Base-by-base conservation (phyloP, 1,284 basidiomycete species). In the Pseudozyma pruni region DNA sequence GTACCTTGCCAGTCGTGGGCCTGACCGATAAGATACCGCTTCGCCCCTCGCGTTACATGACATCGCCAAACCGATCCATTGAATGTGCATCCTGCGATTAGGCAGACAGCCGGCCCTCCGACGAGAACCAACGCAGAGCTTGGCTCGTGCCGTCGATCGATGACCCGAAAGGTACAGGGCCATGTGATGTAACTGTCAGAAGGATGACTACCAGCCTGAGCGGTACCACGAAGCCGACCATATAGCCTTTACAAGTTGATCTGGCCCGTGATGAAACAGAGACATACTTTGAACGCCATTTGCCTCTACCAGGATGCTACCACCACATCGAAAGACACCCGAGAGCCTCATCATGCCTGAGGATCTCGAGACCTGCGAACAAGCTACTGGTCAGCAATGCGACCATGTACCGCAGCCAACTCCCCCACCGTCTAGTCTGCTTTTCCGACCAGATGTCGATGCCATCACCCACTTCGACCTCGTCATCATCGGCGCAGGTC, bases 401-500 rank as follows among this genome's bases (percentile, higher is more conserved):
- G 38, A 42, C 0, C n/a, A n/a, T n/a, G n/a, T n/a, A n/a, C n/a
- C n/a, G n/a, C n/a, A n/a, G n/a, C 7, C 37, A 2, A 10, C n/a
- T 4, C 3, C 20, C 1, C 17, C 56, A 3, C 1, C 39, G 4
- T 7, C 43, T 11, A 38, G 41, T 11, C 32, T 16, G 13, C 57
- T 67, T 8, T 32, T 29, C 1, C 44, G 43, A 14, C 58, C 49
- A 9, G 25, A 32, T 14, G 37, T 49, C 42, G 53, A 58, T 8
- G 41, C 54, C 19, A 34, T 39, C 17, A 55, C 66, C 16, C 55
- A 59, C 47, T 79, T 72, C 29, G 76, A 78, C 39, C 63, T 80
- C 4, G 71, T 80, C 50, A 71, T 80, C 46, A 78, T 80, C 46
- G 78, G 78, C 2, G 59, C 73, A 3, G 76, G 78, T 3, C 78